A percentile compares a stretch with the other conserved stretches of the same genome.
phyloP scores from a whole-genome alignment of 306 rosid genomes.

The Fagus crenata region DNA sequence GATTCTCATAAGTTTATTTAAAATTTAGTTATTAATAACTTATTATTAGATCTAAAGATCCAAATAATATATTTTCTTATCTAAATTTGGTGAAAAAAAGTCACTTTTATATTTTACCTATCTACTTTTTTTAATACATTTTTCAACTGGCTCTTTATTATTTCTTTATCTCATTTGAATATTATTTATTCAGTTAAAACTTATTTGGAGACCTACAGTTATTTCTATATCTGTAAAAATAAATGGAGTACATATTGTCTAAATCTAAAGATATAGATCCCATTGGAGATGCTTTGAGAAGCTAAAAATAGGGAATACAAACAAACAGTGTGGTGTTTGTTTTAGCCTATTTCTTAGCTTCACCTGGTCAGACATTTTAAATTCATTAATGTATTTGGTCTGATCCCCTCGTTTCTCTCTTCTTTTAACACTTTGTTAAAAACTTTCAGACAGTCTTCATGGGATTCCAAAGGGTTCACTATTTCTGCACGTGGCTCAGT shows the following conservation, averaged over 20 bases:
- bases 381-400: background rate
- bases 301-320: background rate
- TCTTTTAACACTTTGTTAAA: slow-evolving; percentile 7
- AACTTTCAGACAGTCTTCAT: slow-evolving; percentile 24
- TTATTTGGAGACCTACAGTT: no score
- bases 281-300: background rate
- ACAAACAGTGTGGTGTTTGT: background rate
- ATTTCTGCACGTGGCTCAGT: slow-evolving; percentile 22
- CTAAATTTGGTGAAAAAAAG: no score
- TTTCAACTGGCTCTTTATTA: no score
- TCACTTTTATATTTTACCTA: no score
- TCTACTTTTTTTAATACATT: no score
- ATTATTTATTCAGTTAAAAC: no score
- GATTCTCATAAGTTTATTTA: slow-evolving; percentile 36
- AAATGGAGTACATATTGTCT: no score
- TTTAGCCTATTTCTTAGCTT: background rate
- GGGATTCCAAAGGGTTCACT: slow-evolving; percentile 30
- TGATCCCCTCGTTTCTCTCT: background rate
- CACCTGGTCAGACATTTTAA: background rate
- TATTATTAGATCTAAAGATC: no score
- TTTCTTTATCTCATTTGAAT: no score
- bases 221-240: no score
- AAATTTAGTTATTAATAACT: background rate
- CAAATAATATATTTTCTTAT: no score
- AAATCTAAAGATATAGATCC: background rate